phyloP scores from a whole-genome alignment of 441 rosid genomes.

The Eruca vesicaria region DNA sequence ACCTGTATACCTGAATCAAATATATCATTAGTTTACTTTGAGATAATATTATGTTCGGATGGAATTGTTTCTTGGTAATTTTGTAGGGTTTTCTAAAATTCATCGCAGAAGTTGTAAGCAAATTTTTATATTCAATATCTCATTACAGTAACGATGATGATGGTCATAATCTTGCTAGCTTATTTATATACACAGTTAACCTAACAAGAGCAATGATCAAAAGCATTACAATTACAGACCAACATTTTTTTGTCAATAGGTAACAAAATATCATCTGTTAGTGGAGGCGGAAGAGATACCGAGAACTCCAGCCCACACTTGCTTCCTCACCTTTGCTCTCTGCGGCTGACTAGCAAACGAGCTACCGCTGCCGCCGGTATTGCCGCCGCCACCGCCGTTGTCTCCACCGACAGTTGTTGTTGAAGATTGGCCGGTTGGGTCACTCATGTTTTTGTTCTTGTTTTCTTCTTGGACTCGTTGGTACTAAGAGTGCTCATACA shows the following conservation, averaged over 20 bases:
- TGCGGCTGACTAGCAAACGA: conserved; percentile 24
- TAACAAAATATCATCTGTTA: conserved; percentile 4
- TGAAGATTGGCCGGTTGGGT: conserved; percentile 27
- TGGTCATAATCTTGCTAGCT: not conserved
- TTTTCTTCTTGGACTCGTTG: conserved; percentile 3
- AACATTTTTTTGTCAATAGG: not conserved
- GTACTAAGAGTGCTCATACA: not conserved
- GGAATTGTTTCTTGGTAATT: not conserved
- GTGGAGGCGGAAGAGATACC: conserved; percentile 21
- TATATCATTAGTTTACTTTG: not conserved
- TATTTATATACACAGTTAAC: not conserved
- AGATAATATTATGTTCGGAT: not conserved
- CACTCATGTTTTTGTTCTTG: conserved; percentile 21
- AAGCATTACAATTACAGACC: conserved; percentile 10
- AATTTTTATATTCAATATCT: not conserved
- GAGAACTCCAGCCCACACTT: conserved; percentile 34
- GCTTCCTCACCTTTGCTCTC: conserved; percentile 29
- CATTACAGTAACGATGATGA: conserved; percentile 11
- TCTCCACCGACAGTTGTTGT: conserved; percentile 12
- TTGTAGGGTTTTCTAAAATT: not conserved
- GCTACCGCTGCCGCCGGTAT: not conserved
- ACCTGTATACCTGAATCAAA: not conserved
- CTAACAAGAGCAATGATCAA: conserved; percentile 3
- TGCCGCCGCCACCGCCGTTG: not conserved
- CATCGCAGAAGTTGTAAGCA: not conserved